These are phyloP conservation scores for Nepenthes alata DNA, from an alignment of 179 eudicot species.

Conservation along the genomic window DNA sequence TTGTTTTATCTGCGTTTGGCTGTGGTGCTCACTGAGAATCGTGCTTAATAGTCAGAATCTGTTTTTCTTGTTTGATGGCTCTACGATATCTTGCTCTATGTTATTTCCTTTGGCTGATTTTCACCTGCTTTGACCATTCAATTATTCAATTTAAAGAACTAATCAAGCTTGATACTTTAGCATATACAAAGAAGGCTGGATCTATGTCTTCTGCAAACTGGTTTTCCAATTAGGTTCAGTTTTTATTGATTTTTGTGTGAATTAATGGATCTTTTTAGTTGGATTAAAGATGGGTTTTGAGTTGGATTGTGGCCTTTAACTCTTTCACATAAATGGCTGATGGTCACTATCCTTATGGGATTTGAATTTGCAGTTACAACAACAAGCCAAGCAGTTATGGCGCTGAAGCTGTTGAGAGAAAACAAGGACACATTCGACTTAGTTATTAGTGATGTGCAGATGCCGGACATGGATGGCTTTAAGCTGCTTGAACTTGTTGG, in stretches of 20 bases:
- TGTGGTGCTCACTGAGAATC: background rate
- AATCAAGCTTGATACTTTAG: background rate
- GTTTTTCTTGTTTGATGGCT: background rate
- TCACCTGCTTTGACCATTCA: background rate
- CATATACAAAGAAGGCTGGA: background rate
- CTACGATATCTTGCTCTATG: background rate
- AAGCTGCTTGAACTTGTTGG: slow-evolving; percentile 86
- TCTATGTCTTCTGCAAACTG: background rate
- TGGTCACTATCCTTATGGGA: background rate
- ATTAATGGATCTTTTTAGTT: background rate
- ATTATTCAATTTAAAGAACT: background rate
- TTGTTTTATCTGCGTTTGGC: background rate
- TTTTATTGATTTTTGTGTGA: background rate
- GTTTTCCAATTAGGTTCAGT: background rate
- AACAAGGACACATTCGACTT: slow-evolving; percentile 57
- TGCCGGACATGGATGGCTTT: slow-evolving; percentile 96
- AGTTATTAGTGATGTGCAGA: slow-evolving; percentile 71
- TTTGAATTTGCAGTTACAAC: slow-evolving; percentile 48
- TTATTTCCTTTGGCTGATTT: background rate
- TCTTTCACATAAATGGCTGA: background rate
- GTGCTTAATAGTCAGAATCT: background rate
- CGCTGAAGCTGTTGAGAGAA: slow-evolving; percentile 62
- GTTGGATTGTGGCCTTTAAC: background rate
- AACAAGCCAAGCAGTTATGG: slow-evolving; percentile 49
- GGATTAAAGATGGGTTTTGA: background rate